Conservation (phyloP, 176 grass and related monocot species). For the Guadua angustifolia region DNA sequence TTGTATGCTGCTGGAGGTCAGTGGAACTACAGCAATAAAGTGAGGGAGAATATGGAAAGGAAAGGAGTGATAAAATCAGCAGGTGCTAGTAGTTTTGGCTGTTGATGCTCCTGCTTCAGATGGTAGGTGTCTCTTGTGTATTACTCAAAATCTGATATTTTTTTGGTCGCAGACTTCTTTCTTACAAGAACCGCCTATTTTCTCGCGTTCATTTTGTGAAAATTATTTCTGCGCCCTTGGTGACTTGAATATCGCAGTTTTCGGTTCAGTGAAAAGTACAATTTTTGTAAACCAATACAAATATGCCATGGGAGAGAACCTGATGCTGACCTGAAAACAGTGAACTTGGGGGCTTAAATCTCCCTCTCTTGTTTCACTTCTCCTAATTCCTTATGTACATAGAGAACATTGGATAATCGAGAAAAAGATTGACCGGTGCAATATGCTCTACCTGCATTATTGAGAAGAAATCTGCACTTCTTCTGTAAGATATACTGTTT, state of each 20-base stretch:
- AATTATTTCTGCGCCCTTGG: background rate
- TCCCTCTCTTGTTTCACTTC: constrained; percentile 47
- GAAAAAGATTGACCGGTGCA: background rate
- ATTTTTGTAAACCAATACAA: background rate
- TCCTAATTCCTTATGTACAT: constrained; percentile 52
- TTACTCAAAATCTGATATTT: background rate
- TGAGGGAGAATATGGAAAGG: constrained; percentile 55
- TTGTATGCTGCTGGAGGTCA: constrained; percentile 61
- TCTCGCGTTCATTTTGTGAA: background rate
- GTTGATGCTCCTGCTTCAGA: constrained; percentile 42
- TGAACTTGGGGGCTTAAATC: constrained; percentile 13
- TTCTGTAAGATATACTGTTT: constrained; percentile 12
- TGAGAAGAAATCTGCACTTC: constrained; percentile 24
- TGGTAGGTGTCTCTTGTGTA: constrained; percentile 8
- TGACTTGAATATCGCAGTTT: background rate
- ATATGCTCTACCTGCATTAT: background rate
- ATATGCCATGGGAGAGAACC: background rate
- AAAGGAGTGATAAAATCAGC: constrained; percentile 58
- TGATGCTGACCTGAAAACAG: constrained; percentile 29
- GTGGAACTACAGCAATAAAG: constrained; percentile 51
- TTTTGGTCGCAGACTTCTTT: constrained; percentile 15
- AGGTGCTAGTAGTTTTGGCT: constrained; percentile 47
- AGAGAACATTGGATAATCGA: background rate
- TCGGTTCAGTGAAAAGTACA: background rate
- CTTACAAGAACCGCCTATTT: background rate